These are phyloP conservation scores for Cladosporium sp. DNA, from an alignment of 2,329 filamentous ascomycete species.

Conservation along the genomic window DNA sequence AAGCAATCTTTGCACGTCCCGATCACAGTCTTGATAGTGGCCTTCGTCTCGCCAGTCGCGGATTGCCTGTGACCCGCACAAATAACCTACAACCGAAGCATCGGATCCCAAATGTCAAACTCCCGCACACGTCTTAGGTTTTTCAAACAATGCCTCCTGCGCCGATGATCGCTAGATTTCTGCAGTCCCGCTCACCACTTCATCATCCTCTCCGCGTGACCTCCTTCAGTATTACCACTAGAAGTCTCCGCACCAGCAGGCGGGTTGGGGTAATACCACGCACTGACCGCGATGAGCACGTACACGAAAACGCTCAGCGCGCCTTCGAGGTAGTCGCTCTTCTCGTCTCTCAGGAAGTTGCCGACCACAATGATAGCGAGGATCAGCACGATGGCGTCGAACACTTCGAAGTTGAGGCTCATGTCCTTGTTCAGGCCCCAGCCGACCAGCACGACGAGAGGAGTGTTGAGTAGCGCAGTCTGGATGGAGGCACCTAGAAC, in stretches of 20 bases:
- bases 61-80: neutral
- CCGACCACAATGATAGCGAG: conserved; percentile 84
- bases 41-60: neutral
- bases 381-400: conserved; percentile 79
- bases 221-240: conserved; percentile 15
- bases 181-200: neutral
- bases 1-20: neutral
- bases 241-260: conserved; percentile 11
- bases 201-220: conserved; percentile 7
- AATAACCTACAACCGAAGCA: neutral
- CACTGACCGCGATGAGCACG: conserved; percentile 61
- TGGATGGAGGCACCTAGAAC: conserved; percentile 85
- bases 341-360: conserved; percentile 82
- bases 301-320: conserved; percentile 73
- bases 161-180: neutral
- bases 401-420: conserved; percentile 82
- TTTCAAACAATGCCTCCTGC: neutral
- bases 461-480: conserved; percentile 84
- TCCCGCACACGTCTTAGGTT: neutral
- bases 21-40: neutral
- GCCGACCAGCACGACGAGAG: conserved; percentile 77
- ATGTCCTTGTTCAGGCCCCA: conserved; percentile 73
- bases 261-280: conserved; percentile 63
- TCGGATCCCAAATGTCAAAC: neutral
- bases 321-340: conserved; percentile 89